Evolutionary conservation across 2,329 filamentous ascomycete genomes (phyloP), one percentile per base, ranked within the genome.

Genomic region (Plectosphaerella cucumerina): DNA sequence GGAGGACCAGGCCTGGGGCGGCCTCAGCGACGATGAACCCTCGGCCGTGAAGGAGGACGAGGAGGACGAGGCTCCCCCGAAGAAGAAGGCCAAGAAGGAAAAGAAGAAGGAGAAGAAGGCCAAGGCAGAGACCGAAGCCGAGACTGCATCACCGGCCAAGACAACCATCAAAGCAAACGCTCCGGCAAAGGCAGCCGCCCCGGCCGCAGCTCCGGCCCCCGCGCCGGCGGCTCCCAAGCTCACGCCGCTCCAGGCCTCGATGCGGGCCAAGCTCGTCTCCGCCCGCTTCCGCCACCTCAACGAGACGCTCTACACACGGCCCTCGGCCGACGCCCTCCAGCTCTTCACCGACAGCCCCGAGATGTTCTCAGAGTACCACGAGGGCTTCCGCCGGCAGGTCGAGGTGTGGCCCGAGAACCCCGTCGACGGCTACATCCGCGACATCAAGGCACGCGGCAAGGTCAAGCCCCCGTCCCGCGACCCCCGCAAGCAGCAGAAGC

Each of bases 211-310:
- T 6, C 10, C 39, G 18, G 17, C 39, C 18, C 39, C 39, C 39
- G 18, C 39, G 39, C 39, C 39, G 39, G 39, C 73, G 34, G 65
- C 71, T 23, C 64, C 69, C 55, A 90, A 89, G 60, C 82, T 99
- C 62, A 99, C 94, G 1, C 91, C 94, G 4, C 84, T 99, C 51
- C 94, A 99, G 76, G 84, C 87, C 50, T 85, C 90, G 4, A 99
- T 99, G 94, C 86, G 90, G 55, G 87, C 91, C 65, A 99, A 99
- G 75, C 85, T 99, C 56, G 80, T 96, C 56, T 95, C 92, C 10
- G 92, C 94, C 1, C 91, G 94, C 52, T 99, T 99, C 81, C 90
- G 94, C 57, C 91, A 97, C 70, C 84, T 99, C 55, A 99, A 99
- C 69, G 89, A 99, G 74, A 93, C 90, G 0, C 85, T 99, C 14